Evolutionary conservation across 2,329 filamentous ascomycete genomes (phyloP).

Genomic region (Trichoderma aggressivum): DNA sequence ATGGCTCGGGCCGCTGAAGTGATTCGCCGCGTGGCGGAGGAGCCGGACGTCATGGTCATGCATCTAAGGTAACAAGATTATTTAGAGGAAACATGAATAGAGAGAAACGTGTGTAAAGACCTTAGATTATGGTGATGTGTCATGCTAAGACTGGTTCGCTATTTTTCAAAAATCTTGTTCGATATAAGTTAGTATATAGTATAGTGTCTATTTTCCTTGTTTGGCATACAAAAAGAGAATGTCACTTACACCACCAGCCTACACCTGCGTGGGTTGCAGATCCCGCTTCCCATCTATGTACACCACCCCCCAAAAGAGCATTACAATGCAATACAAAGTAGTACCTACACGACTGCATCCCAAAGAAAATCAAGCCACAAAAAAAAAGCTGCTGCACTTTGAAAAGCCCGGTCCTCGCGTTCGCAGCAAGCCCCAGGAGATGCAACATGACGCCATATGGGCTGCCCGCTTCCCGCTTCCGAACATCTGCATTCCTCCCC

Average conservation of each 20-base stretch:
- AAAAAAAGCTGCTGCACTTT: not conserved
- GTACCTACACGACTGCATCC: not conserved
- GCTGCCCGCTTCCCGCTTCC: not conserved
- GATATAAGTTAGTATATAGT: not conserved
- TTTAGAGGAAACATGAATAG: not conserved
- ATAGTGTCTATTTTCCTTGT: not conserved
- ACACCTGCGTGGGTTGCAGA: not conserved
- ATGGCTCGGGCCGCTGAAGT: constrained; percentile 87
- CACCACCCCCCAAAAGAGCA: not conserved
- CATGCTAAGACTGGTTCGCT: not conserved
- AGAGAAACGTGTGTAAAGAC: not conserved
- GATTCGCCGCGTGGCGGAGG: constrained; percentile 74
- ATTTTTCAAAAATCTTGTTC: not conserved
- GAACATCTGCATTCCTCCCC: not conserved
- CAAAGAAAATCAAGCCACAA: not conserved
- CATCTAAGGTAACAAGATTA: constrained; percentile 60
- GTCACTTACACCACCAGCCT: not conserved
- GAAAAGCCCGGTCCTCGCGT: not conserved
- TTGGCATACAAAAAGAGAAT: not conserved
- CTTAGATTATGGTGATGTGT: constrained; percentile 3
- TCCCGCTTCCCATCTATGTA: not conserved
- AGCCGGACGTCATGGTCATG: constrained; percentile 83
- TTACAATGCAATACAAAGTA: not conserved
- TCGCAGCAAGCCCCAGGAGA: not conserved
- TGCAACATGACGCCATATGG: not conserved